Conservation (phyloP, 148 eudicot genomes). For the Rhododendron griersonianum region DNA sequence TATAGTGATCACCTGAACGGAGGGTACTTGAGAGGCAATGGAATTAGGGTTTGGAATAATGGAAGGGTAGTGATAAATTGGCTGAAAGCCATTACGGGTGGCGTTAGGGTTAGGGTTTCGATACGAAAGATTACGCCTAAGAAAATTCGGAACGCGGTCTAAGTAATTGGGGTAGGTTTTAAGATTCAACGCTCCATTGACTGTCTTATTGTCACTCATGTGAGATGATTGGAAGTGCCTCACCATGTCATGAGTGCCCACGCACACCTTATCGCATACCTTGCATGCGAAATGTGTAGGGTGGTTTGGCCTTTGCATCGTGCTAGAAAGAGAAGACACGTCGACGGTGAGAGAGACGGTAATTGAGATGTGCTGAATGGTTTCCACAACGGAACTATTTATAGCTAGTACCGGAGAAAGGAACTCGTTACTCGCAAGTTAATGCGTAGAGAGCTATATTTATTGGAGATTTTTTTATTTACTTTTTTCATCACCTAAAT, state of each 20-base stretch:
- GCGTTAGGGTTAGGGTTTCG: background rate
- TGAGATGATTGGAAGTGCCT: slow-evolving; percentile 23
- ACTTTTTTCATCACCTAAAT: background rate
- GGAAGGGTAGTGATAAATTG: background rate
- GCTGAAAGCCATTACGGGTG: background rate
- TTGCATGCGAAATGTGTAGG: slow-evolving; percentile 21
- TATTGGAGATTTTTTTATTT: background rate
- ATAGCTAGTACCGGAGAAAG: background rate
- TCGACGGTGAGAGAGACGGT: background rate
- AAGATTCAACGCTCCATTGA: background rate
- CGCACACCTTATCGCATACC: slow-evolving; percentile 19
- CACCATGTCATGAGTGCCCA: slow-evolving; percentile 13
- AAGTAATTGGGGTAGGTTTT: background rate
- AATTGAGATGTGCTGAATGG: background rate
- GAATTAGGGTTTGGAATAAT: background rate
- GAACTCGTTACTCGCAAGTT: background rate
- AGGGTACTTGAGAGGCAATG: background rate
- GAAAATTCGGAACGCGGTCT: background rate
- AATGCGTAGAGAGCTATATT: background rate
- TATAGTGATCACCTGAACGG: background rate
- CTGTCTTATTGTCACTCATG: background rate
- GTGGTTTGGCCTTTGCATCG: background rate
- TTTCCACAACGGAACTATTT: background rate
- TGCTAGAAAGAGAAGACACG: background rate
- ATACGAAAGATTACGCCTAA: background rate